Conservation (phyloP, 148 eudicot species). For the Rhododendron molle region DNA sequence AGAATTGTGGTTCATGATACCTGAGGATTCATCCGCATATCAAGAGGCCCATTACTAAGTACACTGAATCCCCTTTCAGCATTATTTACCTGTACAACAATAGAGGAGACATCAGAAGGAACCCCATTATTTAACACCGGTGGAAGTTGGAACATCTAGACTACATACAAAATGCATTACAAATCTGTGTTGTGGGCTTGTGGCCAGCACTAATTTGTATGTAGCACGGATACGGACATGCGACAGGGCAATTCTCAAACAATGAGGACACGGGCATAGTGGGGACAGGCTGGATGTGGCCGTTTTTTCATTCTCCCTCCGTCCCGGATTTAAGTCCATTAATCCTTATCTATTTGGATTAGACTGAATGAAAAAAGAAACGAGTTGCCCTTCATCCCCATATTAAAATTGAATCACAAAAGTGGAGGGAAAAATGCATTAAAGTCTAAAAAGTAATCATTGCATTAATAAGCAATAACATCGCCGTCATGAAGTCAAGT, state of each 20-base stretch:
- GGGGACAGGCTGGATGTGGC: neutral
- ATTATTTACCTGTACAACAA: conserved; percentile 66
- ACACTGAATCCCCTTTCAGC: conserved; percentile 89
- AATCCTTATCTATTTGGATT: neutral
- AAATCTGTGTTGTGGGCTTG: neutral
- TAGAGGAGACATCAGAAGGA: neutral
- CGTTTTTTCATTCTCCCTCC: neutral
- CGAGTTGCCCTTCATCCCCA: neutral
- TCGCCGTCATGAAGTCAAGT: neutral
- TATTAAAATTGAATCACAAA: neutral
- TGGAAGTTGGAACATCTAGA: neutral
- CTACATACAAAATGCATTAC: neutral
- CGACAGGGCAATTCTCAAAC: neutral
- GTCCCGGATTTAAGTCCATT: neutral
- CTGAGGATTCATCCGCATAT: conserved; percentile 96
- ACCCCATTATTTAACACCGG: neutral
- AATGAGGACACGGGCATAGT: neutral
- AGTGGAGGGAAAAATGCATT: neutral
- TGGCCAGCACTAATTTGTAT: neutral
- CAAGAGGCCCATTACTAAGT: conserved; percentile 82
- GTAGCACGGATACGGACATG: neutral
- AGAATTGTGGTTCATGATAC: neutral
- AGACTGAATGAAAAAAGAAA: neutral
- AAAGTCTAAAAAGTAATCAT: neutral
- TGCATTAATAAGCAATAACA: neutral